Percentiles rank a stretch among this genome's conserved stretches.
Evolutionary conservation across 345 rosid species (phyloP).

Genomic region (Excoecaria cochinchinensis): DNA sequence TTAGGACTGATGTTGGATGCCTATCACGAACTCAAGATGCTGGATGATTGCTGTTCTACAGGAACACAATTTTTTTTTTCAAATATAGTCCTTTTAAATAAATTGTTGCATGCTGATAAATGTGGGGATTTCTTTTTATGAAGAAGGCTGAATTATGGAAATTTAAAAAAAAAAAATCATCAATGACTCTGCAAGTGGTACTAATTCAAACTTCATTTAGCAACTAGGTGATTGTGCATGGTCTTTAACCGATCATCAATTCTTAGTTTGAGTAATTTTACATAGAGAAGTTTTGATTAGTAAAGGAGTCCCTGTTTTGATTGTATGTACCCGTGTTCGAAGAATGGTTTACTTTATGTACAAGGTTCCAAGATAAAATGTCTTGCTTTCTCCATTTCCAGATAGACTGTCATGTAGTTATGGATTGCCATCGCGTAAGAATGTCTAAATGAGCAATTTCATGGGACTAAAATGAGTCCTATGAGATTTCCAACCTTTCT

Average conservation of each 20-base stretch:
- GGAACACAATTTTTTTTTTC: background rate
- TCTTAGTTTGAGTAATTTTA: background rate
- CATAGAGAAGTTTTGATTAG: no score
- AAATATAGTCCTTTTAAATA: background rate
- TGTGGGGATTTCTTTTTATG: background rate
- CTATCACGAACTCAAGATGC: background rate
- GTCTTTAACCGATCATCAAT: background rate
- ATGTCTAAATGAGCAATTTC: background rate
- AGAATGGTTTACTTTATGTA: background rate
- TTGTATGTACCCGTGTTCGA: background rate
- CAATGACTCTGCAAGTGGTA: background rate
- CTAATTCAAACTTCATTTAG: background rate
- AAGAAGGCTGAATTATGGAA: background rate
- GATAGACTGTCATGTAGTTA: background rate
- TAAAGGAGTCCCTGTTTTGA: background rate
- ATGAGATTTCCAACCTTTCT: background rate
- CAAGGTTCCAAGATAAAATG: background rate
- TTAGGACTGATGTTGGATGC: background rate
- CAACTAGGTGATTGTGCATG: background rate
- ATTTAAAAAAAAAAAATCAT: background rate
- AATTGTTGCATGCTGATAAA: background rate
- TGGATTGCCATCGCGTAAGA: background rate
- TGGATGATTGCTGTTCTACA: background rate
- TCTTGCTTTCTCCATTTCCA: background rate
- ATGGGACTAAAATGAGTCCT: background rate